These are phyloP conservation scores for Colletotrichum gloeosporioides DNA, from an alignment of 2,329 filamentous ascomycete genomes.

Conservation along the genomic window DNA sequence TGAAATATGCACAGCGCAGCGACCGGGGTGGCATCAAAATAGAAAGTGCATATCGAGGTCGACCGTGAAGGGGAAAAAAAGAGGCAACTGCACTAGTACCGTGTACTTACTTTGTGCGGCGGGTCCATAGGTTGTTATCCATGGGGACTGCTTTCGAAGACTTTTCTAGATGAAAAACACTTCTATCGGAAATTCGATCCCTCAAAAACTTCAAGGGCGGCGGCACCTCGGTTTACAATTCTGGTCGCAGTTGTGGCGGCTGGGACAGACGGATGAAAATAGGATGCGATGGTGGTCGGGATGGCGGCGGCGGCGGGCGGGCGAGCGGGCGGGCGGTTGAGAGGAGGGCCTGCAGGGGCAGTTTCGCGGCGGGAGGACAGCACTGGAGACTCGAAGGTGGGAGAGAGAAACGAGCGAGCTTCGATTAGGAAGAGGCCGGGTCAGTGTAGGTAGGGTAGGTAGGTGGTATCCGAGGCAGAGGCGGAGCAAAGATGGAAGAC, in stretches of 20 bases:
- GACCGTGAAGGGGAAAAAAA: not conserved
- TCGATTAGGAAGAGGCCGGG: not conserved
- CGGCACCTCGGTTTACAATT: constrained; percentile 15
- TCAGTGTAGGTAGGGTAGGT: not conserved
- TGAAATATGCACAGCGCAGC: not conserved
- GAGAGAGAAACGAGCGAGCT: not conserved
- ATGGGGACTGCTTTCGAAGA: constrained; percentile 48
- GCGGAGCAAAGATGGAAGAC: not conserved
- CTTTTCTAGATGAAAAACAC: constrained; percentile 9
- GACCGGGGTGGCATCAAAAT: constrained; percentile 18
- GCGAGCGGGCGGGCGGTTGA: constrained; percentile 2
- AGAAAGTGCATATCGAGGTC: not conserved
- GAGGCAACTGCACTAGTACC: not conserved
- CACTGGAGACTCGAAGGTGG: not conserved
- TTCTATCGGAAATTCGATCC: not conserved
- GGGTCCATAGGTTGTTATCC: constrained; percentile 76
- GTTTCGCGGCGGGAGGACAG: not conserved
- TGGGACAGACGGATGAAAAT: constrained; percentile 10
- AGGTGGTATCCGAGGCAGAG: not conserved
- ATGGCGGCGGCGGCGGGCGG: constrained; percentile 6
- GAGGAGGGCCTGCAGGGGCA: constrained; percentile 20
- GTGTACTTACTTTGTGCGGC: constrained; percentile 77
- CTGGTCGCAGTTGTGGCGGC: constrained; percentile 21
- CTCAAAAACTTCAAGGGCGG: constrained; percentile 17
- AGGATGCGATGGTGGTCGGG: constrained; percentile 16